Evolutionary conservation across 2,329 filamentous ascomycete genomes (phyloP), one percentile per base, ranked within the genome.

Genomic region (Akanthomyces dipterigenus): DNA sequence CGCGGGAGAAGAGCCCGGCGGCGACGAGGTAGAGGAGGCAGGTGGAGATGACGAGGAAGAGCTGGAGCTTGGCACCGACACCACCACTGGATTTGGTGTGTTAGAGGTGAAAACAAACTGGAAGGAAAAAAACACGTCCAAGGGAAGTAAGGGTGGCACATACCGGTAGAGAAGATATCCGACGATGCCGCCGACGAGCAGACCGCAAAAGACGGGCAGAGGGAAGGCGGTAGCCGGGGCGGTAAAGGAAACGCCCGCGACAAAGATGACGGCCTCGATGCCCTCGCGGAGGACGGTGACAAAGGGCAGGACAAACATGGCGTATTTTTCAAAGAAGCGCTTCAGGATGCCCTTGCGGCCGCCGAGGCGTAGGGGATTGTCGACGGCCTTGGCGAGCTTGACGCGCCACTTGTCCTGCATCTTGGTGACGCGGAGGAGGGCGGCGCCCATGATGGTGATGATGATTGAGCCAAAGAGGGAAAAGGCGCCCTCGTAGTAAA

Each of bases 251-350:
- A 96, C 91, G 22, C 91, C 92, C 18, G 90, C 90, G 58, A 96
- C 86, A 72, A 96, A 96, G 26, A 96, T 83, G 40, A 96, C 88
- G 0, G 89, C 90, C 72, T 96, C 92, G 34, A 96, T 83, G 3
- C 91, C 92, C 72, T 96, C 91, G 40, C 92, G 81, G 16, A 96
- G 76, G n/a, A 95, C 88, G 0, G 91, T 96, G 70, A 96, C 81
- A 74, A 96, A 96, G 1, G 92, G 92, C 60, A 96, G 78, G 50
- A 90, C 74, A 72, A 96, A 95, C 88, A 96, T 91, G 69, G 87
- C 85, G 70, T 96, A 95, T 72, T 89, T 91, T 72, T 93, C 88
- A 22, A 80, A 75, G 76, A 84, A 89, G 60, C 77, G 75, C 74
- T 88, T 88, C 16, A 53, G 3, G 64, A 92, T 55, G 68, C 77